Base-by-base conservation (phyloP, 1,139 yeast genomes). In the Pichia cactophila region DNA sequence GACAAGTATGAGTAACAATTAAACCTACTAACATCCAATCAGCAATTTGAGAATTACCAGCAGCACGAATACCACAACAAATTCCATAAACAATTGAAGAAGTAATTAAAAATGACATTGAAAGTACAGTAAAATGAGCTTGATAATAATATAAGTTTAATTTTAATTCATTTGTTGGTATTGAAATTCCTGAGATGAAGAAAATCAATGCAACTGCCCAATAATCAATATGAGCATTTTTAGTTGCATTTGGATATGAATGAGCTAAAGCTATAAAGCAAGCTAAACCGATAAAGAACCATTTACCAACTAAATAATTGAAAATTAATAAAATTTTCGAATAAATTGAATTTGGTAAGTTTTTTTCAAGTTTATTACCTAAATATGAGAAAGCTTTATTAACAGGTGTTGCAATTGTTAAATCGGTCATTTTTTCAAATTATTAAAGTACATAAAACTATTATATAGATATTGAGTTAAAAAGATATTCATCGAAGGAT, bases 141-240 rank as follows among this genome's bases (percentile, higher is more conserved):
- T 95, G 72, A 92, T 94, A 86, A 60, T 86, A 79, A 1, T 74
- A 68, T 65, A 82, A 71, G 66, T 86, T 86, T 28, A 69, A 70
- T 61, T 78, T 53, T 46, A 89, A 69, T 43, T 78, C 78, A 45
- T 69, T 72, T 0, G 95, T 77, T 33, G 80, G 70, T 81, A 88
- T 87, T 28, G 89, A 78, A 35, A 88, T 66, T 0, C 96, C 96
- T 46, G 89, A 81, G 36, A 86, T 78, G 43, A 89, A 70, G 67
- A 89, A 88, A 53, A 88, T 87, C 43, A 86, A 69, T 0, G 95
- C 95, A 16, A 88, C 95, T 0, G 95, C 95, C 39, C 90, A 89
- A 62, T 88, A 89, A 20, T 84, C 84, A 43, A 89, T 85, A 36
- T 51, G 36, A 4, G 45, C 54, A 37, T 41, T 38, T 5, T 44